Conservation (phyloP, 1,284 basidiomycete genomes). For the Cutaneotrichosporon sp. region DNA sequence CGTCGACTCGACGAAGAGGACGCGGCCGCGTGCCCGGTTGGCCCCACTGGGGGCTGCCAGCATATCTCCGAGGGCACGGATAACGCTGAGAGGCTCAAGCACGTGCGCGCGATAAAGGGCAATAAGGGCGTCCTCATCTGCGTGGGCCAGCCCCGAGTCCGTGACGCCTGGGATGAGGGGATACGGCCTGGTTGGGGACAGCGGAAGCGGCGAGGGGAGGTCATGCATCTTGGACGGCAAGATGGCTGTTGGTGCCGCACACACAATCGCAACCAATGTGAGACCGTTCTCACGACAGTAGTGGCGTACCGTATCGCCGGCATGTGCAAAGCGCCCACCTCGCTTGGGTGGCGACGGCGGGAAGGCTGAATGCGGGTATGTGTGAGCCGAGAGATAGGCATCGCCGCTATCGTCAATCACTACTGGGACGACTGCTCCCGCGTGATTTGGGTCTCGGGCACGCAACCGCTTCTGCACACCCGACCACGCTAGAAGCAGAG, state of each 20-base stretch:
- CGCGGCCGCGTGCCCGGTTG: slow-evolving; percentile 21
- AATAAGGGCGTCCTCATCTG: slow-evolving; percentile 33
- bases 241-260: slow-evolving; percentile 15
- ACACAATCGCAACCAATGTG: slow-evolving; percentile 32
- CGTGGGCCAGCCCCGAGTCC: slow-evolving; percentile 18
- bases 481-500: slow-evolving; percentile 38
- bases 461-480: slow-evolving; percentile 35
- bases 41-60: slow-evolving; percentile 16
- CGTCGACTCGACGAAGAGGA: slow-evolving; percentile 41
- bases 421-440: slow-evolving; percentile 39
- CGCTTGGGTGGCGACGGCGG: slow-evolving; percentile 17
- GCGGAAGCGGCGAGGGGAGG: not conserved
- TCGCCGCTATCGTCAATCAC: slow-evolving; percentile 35
- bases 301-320: slow-evolving; percentile 39
- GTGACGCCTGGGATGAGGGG: slow-evolving; percentile 9
- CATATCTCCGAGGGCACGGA: slow-evolving; percentile 35
- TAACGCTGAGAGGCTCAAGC: slow-evolving; percentile 35
- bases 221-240: not conserved
- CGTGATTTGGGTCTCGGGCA: slow-evolving; percentile 28
- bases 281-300: slow-evolving; percentile 38
- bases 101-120: slow-evolving; percentile 34
- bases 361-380: slow-evolving; percentile 4
- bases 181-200: not conserved
- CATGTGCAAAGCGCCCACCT: slow-evolving; percentile 31
- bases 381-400: slow-evolving; percentile 6